phyloP scores from a whole-genome alignment of 768 basidiomycete genomes.

The Tulasnella calospora region DNA sequence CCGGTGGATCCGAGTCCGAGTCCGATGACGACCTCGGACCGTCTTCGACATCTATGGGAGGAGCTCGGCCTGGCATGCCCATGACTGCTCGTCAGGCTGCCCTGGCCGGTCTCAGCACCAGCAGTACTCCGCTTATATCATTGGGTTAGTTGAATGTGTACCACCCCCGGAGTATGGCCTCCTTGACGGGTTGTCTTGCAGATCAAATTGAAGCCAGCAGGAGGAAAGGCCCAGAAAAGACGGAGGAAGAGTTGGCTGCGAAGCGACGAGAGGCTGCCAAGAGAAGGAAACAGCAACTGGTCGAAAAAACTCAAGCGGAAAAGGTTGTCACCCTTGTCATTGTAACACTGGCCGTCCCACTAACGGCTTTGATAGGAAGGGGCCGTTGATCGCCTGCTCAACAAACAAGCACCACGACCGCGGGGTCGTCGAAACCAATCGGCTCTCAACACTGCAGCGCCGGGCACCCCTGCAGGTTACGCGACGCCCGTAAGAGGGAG shows the following conservation, averaged over 20 bases:
- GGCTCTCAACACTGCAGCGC: not conserved
- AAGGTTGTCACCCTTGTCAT: conserved; percentile 2
- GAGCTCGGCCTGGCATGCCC: not conserved
- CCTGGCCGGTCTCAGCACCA: conserved; percentile 11
- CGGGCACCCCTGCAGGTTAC: conserved; percentile 18
- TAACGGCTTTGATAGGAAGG: not conserved
- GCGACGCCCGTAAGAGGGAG: conserved; percentile 11
- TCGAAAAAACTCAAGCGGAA: conserved; percentile 22
- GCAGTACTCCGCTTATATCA: conserved; percentile 1
- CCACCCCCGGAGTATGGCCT: not conserved
- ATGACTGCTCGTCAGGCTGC: conserved; percentile 25
- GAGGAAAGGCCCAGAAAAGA: conserved; percentile 14
- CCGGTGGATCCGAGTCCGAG: conserved; percentile 7
- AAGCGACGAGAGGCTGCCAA: conserved; percentile 22
- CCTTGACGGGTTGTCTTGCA: not conserved
- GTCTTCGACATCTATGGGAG: not conserved
- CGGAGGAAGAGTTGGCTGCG: conserved; percentile 21
- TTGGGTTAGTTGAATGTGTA: conserved; percentile 9
- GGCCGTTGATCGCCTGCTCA: conserved; percentile 24
- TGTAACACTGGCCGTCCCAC: not conserved
- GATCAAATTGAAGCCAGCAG: conserved; percentile 15
- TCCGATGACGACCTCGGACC: not conserved
- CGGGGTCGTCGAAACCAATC: conserved; percentile 14
- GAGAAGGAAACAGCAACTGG: conserved; percentile 18
- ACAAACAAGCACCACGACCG: conserved; percentile 27